These are phyloP conservation scores for Yarrowia galli DNA, from an alignment of 1,139 yeast species.

Conservation along the genomic window DNA sequence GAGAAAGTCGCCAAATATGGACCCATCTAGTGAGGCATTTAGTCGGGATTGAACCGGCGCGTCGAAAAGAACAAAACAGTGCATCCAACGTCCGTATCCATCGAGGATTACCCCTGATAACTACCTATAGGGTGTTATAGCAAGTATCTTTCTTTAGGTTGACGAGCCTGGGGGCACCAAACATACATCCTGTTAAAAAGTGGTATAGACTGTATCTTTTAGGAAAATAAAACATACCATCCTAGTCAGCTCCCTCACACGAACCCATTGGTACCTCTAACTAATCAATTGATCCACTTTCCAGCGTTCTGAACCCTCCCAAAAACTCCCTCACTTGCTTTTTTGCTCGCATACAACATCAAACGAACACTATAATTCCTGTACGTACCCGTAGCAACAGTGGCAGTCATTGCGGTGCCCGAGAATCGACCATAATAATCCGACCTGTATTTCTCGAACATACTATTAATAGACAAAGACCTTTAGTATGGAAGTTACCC, in stretches of 20 bases:
- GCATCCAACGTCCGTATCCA: too few species aligned
- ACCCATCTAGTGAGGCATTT: background rate
- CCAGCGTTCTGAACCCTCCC: background rate
- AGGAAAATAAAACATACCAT: background rate
- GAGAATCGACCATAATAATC: background rate
- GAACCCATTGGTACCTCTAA: background rate
- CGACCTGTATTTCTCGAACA: background rate
- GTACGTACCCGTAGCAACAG: background rate
- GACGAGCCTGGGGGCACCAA: too few species aligned
- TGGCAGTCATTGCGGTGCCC: background rate
- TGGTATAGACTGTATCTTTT: too few species aligned
- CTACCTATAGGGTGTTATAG: too few species aligned
- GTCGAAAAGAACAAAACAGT: background rate
- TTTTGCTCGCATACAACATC: background rate
- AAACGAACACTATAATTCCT: background rate
- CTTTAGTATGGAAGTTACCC: constrained; percentile 8
- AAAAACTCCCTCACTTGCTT: constrained; percentile 14
- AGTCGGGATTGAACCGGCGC: background rate
- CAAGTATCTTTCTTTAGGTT: background rate
- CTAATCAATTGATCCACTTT: background rate
- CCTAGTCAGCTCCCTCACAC: background rate
- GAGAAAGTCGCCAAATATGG: background rate
- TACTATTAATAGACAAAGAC: background rate
- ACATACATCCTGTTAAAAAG: too few species aligned
- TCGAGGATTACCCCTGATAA: too few species aligned